Evolutionary conservation across 805 yeast species (phyloP), one percentile per base, ranked within the genome.

Genomic region (Lachancea sp.): DNA sequence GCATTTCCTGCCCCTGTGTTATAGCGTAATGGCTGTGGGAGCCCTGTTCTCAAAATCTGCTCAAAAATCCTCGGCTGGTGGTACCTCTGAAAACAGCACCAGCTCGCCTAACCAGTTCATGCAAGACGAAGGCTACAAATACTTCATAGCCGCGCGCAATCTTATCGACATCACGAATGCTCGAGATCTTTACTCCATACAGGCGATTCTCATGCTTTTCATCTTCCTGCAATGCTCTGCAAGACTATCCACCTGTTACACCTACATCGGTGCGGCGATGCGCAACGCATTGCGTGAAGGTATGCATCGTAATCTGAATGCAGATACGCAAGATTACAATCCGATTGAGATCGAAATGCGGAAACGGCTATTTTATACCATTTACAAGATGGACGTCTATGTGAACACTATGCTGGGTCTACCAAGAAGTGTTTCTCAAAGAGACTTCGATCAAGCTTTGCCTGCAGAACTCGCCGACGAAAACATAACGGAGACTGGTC

Each of bases 171-270:
- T 88, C 45, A 85, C 95, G 3, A 89, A 88, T 61, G 86, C 90
- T 1, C 76, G 89, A 13, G 95, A 87, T 60, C 72, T 86, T 16
- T 81, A 80, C 54, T 82, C 93, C 10, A 86, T 88, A 49, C 95
- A 89, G 65, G 82, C 95, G 0, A 80, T 87, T 33, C 83, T 88
- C 29, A 84, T 89, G 91, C 71, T 89, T 71, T 82, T 87, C 35
- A 72, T 89, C 51, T 89, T 88, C 61, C 68, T 90, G 43, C 96
- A 89, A 63, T 88, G 95, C 59, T 84, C 95, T 2, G 95, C 96
- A 0, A 72, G 95, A 46, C 68, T 89, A 43, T 84, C 95, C 0
- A 87, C 95, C 0, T 89, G 96, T 63, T 89, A 89, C 62, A 81
- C 95, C 0, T 89, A 87, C 62, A 85, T 89, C 51, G 96, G 96